Evolutionary conservation across 106 monocot genomes (phyloP), one percentile per base, ranked within the genome.

Genomic region (Cymbidium sinense): DNA sequence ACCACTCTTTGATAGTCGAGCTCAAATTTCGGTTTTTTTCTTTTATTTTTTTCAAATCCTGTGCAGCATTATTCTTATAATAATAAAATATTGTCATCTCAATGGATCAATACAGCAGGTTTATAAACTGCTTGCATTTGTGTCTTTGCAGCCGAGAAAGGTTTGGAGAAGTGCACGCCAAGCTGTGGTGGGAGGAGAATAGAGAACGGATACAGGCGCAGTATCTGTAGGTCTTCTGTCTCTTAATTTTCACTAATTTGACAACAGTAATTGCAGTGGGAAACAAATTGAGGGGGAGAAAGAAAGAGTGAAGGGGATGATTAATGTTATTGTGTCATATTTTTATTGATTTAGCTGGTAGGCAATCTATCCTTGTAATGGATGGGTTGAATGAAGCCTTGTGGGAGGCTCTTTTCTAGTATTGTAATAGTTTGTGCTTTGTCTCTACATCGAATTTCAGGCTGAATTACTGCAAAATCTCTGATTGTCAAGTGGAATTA

Each of bases 181-280:
- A 96, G 86, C 80, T 86, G 80, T 96, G 96, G 96, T 96, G 96
- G 96, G 93, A 96, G 76, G 86, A 93, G 77, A 93, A 96, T 81
- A 79, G 91, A 67, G 96, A 93, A 39, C 82, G 96, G 75, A 96
- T 96, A 83, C 93, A 91, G 79, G 78, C 91, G 2, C 96, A 96
- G 37, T 93, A 96, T 69, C 91, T 96, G 0, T 98, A 77, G 55
- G 23, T n/a, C 8, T 58, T n/a, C 8, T 58, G 23, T 23, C 23
- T 58, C 58, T 23, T 58, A 58, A 15, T 23, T 58, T 58, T 58
- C 58, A 58, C 58, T 58, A 58, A 58, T 58, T 23, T 58, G 58
- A 58, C 58, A 23, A 58, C 23, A 58, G 21, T 58, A 58, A n/a
- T n/a, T 21, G 23, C 7, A 6, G 58, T 20, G 8, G n/a, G 58